Evolutionary conservation across 768 basidiomycete species (phyloP), one percentile per base, ranked within the genome.

Genomic region (Amanita rimosa): DNA sequence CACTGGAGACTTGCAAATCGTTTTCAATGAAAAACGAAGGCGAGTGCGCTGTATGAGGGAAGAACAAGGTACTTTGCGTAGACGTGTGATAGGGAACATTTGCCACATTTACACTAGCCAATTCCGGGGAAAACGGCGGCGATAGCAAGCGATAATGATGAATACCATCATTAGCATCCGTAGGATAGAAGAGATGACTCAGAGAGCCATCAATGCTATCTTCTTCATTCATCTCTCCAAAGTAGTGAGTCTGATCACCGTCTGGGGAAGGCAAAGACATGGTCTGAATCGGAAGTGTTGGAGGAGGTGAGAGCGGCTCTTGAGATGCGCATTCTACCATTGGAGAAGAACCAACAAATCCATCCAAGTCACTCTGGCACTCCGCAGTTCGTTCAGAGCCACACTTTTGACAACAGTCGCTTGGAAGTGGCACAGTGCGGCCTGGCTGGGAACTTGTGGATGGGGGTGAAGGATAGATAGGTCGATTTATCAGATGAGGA

Each of bases 301-400:
- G 65, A 14, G 72, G 72, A 45, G 72, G 73, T 16, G 71, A 69
- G 50, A 66, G 60, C 2, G 64, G 71, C 13, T 44, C 52, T 41
- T 62, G 46, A 36, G 61, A 60, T 55, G 55, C 55, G 50, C 63
- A 61, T 26, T 59, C 60, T 57, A 66, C 59, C 44, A 62, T 58
- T 1, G 58, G 50, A 2, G 69, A 62, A 1, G 66, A 68, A 56
- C 67, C 64, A 45, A 67, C 60, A 19, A 66, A 48, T 13, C 67
- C 64, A 3, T 53, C 53, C 26, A 54, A 57, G 14, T 29, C 16
- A 24, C 31, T 10, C 13, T 34, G 26, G 16, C 11, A 27, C 46
- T 40, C 42, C 38, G 11, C 16, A 39, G 21, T 40, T 36, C 6
- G 46, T 39, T 19, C 29, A 29, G 38, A 34, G 43, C 36, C 41